A percentile compares a stretch with the other conserved stretches of the same genome.
Evolutionary conservation across 352 stramenopile species (phyloP).

Genomic region (Phytophthora meadii): DNA sequence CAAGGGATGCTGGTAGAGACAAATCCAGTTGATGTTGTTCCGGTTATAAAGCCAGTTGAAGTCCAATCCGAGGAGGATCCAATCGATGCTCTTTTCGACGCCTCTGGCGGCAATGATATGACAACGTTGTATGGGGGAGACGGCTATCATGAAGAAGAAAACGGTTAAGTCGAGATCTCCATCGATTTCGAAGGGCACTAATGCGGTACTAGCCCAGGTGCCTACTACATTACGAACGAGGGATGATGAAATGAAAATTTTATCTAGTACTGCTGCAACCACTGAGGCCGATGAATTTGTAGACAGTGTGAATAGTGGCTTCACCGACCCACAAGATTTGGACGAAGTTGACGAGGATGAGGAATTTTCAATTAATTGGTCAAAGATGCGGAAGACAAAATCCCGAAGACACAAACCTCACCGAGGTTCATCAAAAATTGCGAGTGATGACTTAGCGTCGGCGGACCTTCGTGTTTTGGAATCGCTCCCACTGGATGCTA

Average conservation of each 20-base stretch:
- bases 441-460: constrained; percentile 4
- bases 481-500: not conserved
- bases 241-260: constrained; percentile 6
- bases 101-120: constrained; percentile 56
- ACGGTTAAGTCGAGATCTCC: not conserved
- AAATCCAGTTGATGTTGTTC: constrained; percentile 20
- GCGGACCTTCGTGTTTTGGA: constrained; percentile 11
- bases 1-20: constrained; percentile 3
- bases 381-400: constrained; percentile 50
- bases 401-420: constrained; percentile 25
- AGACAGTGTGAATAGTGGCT: not conserved
- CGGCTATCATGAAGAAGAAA: constrained; percentile 1
- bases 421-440: constrained; percentile 5
- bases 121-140: constrained; percentile 30
- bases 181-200: constrained; percentile 2
- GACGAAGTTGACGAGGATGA: constrained; percentile 41
- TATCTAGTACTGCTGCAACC: constrained; percentile 1
- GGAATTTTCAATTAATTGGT: constrained; percentile 51
- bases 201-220: not conserved
- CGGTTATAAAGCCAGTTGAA: constrained; percentile 2
- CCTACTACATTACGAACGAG: constrained; percentile 12
- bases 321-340: not conserved
- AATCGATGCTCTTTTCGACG: constrained; percentile 79
- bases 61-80: constrained; percentile 41
- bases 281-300: constrained; percentile 6